Base-by-base conservation (phyloP, 2,329 filamentous ascomycete species). In the Colletotrichum tropicale region DNA sequence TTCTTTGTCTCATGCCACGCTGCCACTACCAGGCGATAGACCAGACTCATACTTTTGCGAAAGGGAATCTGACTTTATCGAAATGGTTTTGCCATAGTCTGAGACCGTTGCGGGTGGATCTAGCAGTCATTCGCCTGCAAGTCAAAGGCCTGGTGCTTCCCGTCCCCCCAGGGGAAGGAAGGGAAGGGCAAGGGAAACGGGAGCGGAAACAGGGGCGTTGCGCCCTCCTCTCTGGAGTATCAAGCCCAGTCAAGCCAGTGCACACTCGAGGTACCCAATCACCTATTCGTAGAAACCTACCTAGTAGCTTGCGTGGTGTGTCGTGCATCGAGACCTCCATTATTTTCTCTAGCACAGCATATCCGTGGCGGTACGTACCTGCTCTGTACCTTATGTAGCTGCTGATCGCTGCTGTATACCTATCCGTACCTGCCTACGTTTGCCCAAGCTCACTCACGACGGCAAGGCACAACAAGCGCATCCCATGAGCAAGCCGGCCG, bases 31-130 rank as follows among this genome's bases (percentile, higher is more conserved):
- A 48, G 43, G 6, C 43, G 43, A 21, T 48, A 48, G 43, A 48
- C 43, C 10, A 38, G 48, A 24, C n/a, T 65, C 58, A 48, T 48
- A 38, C 32, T 65, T 69, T 58, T 43, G 26, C 13, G 64, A 48
- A 73, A 75, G 64, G 70, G 70, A 68, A 58, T 68, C 64, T 75
- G 64, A 72, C 56, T 73, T 68, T 68, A 67, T 73, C 65, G 43
- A 48, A 67, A 48, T 60, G 32, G 56, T 72, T 68, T 62, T 34
- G 56, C 70, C 56, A 67, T 75, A 60, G 73, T 68, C 70, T 65
- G 58, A 75, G 73, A 75, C 64, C 66, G 36, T 56, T 68, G 43
- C 18, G 34, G 26, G 70, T 73, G 70, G 72, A 72, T 66, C 72
- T 67, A 55, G 10, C 72, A 55, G 61, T 58, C 55, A 62, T 52